phyloP scores from a whole-genome alignment of 768 basidiomycete species.

The Termitomyces sp. region DNA sequence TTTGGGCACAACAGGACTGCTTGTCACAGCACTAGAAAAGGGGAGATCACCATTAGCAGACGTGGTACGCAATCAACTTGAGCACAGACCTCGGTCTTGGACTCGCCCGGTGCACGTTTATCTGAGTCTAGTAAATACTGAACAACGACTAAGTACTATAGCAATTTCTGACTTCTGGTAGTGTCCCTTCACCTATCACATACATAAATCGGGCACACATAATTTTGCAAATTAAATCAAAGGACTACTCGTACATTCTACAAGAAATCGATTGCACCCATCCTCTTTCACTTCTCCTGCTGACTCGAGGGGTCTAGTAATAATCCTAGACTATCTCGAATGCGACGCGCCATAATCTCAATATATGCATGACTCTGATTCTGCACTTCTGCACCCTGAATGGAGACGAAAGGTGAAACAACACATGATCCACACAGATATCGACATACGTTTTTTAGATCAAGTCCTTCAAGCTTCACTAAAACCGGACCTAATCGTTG shows the following conservation, averaged over 20 bases:
- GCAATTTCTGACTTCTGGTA: background rate
- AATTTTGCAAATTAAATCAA: background rate
- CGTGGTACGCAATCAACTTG: too few species aligned
- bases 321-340: conserved; percentile 60
- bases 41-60: too few species aligned
- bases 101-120: too few species aligned
- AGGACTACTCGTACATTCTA: background rate
- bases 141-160: background rate
- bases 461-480: conserved; percentile 46
- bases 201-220: background rate
- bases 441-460: conserved; percentile 33
- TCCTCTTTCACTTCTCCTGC: background rate
- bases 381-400: conserved; percentile 38
- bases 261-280: background rate
- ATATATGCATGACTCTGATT: conserved; percentile 68
- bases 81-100: too few species aligned
- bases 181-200: background rate
- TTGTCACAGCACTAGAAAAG: too few species aligned
- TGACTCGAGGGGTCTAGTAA: conserved; percentile 14
- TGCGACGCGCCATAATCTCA: conserved; percentile 67
- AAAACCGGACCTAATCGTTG: conserved; percentile 51
- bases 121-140: too few species aligned
- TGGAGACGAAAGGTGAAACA: background rate
- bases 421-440: background rate
- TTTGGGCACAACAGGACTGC: too few species aligned